Base-by-base conservation (phyloP, 371 early-diverging fungal genomes). In the Parasitella parasitica region DNA sequence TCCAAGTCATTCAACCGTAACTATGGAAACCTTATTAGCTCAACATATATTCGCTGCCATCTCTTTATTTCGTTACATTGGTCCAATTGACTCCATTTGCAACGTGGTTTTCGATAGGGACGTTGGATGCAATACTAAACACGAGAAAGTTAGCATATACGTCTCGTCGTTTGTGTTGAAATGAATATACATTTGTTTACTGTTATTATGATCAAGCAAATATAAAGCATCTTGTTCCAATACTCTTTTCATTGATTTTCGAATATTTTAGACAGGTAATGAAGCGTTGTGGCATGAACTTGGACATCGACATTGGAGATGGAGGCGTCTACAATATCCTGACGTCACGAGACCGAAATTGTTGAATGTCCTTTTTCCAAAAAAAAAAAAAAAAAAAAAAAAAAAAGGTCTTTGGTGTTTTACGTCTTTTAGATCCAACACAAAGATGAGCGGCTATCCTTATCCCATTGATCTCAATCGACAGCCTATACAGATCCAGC, bases 21-120 rank as follows among this genome's bases (percentile, higher is more conserved):
- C 50, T 49, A 49, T 41, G 12, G 24, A 20, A 4, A 27, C 6
- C 2, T 20, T 6, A 7, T 43, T 20, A 43, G 18, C 1, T 18
- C n/a, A 39, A n/a, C 6, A 6, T 20, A 6, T 41, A 5, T 7
- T 39, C 1, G 1, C 2, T 4, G 8, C 18, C 1, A 22, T 28
- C 16, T 6, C 6, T 20, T 3, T 16, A 5, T 27, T 22, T 36
- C n/a, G n/a, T n/a, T 62, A 55, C 63, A 16, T 55, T 36, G 28
- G 49, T 6, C 63, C 63, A 63, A 12, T 38, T 27, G 26, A 37
- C 51, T 9, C 59, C 56, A 12, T 12, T 27, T 5, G 39, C 34
- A 26, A 57, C 52, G 41, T 98, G 98, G 98, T 96, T 96, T 36
- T 95, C 97, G 50, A 97, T 97, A 61, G 97, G 98, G 34, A 85